These are phyloP conservation scores for Serendipita indica DNA, from an alignment of 768 basidiomycete genomes.

Conservation along the genomic window DNA sequence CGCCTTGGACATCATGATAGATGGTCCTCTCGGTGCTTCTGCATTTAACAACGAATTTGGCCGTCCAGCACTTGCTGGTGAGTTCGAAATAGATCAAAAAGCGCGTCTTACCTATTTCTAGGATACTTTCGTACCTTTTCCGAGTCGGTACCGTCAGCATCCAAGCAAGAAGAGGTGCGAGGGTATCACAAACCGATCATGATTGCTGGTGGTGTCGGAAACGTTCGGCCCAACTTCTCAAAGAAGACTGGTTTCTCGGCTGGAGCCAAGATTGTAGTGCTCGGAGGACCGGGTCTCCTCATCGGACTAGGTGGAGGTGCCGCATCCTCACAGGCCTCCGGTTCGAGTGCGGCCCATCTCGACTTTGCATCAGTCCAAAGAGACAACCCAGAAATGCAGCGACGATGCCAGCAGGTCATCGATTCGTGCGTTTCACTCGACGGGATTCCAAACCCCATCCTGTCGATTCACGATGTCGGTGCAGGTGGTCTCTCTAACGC, in stretches of 20 bases:
- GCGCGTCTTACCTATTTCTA: neutral
- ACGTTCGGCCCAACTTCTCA: constrained; percentile 72
- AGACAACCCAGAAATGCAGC: constrained; percentile 97
- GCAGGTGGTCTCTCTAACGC: constrained; percentile 96
- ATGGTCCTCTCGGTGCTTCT: constrained; percentile 85
- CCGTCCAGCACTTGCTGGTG: constrained; percentile 71
- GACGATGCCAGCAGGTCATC: constrained; percentile 94
- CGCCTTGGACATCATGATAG: constrained; percentile 91
- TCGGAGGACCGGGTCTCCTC: constrained; percentile 91
- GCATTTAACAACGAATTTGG: constrained; percentile 99
- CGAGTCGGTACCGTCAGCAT: constrained; percentile 48
- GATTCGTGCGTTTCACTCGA: constrained; percentile 64
- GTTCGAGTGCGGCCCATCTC: constrained; percentile 77
- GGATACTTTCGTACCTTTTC: constrained; percentile 86
- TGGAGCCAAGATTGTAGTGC: constrained; percentile 77
- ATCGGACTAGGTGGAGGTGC: constrained; percentile 97
- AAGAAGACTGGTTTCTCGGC: constrained; percentile 60
- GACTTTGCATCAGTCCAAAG: constrained; percentile 97
- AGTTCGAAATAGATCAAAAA: neutral
- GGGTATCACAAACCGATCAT: constrained; percentile 99
- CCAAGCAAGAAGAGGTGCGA: constrained; percentile 43
- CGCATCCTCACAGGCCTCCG: constrained; percentile 84
- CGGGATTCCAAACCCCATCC: constrained; percentile 53
- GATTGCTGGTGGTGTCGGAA: constrained; percentile 96
- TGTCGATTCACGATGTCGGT: constrained; percentile 96